Base-by-base conservation (phyloP, 148 eudicot genomes). In the Silene latifolia region DNA sequence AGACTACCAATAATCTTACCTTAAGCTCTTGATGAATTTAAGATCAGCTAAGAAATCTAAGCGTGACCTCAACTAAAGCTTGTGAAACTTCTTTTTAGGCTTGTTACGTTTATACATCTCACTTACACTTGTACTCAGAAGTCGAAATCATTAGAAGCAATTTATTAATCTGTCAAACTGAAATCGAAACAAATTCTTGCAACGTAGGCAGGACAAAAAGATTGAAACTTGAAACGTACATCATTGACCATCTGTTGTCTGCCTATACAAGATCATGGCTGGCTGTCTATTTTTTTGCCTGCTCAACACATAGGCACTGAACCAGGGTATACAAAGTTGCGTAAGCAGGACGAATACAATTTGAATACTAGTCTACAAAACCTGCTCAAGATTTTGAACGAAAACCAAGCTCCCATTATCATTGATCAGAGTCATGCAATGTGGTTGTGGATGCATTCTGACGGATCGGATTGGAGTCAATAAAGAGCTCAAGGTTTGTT, bases 201-300 rank as follows among this genome's bases (percentile, higher is more conserved):
- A 39, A 39, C 0, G 8, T 39, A 39, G 44, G 8, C 8, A 6
- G 44, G 6, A 39, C 8, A 39, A 39, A 39, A 39, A 39, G 8
- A 39, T 39, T 39, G 35, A 39, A 39, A 39, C 44, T 39, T 39
- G 44, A 39, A 39, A 7, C 8, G 9, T 39, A 39, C 44, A 39
- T 39, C 44, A 39, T 39, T 39, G 35, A 3, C 35, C 35, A 32
- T 32, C 35, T 32, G 29, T 27, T 7, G 35, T 72, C 57, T 72
- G 29, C 69, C 59, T 62, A 46, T 25, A 32, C 46, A 15, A 15
- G 39, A 9, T 24, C 7, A 62, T 74, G 76, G 76, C 67, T 62
- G 32, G 9, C 62, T 18, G 19, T 1, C 23, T 7, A 18, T 58
- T 7, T 4, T 19, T 58, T 19, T 1, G 44, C 62, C 62, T 58